Conservation (phyloP, 768 basidiomycete genomes). For the Amanita rubescens region DNA sequence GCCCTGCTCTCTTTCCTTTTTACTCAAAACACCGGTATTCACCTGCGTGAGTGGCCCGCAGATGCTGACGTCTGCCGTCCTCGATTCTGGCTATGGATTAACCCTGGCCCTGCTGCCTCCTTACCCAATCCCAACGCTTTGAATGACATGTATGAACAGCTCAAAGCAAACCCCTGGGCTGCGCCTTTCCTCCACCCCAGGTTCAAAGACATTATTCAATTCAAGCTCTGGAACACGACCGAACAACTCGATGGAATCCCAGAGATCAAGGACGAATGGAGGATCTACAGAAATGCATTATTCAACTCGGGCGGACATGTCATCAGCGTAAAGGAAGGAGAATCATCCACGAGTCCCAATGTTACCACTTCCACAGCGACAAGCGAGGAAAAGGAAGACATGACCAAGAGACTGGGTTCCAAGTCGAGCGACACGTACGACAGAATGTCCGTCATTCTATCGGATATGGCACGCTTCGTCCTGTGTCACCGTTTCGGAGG, state of each 20-base stretch:
- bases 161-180: constrained; percentile 83
- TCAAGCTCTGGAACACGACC: constrained; percentile 96
- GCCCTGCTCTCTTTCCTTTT: constrained; percentile 88
- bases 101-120: constrained; percentile 84
- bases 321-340: constrained; percentile 44
- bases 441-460: constrained; percentile 83
- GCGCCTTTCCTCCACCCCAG: constrained; percentile 85
- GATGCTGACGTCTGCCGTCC: constrained; percentile 64
- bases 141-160: constrained; percentile 73
- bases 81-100: constrained; percentile 95
- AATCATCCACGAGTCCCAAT: constrained; percentile 30
- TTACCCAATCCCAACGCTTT: constrained; percentile 74
- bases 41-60: constrained; percentile 37
- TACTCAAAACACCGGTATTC: constrained; percentile 84
- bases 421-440: constrained; percentile 86
- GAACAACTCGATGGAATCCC: constrained; percentile 85
- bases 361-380: constrained; percentile 46
- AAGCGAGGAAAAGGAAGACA: constrained; percentile 42
- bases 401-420: constrained; percentile 76
- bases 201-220: constrained; percentile 83
- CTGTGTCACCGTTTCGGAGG: constrained; percentile 92
- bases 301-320: constrained; percentile 87
- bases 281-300: constrained; percentile 56
- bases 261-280: constrained; percentile 87
- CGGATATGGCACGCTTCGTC: constrained; percentile 96